Base-by-base conservation (phyloP, 345 rosid species). In the Lepidium aucheri region DNA sequence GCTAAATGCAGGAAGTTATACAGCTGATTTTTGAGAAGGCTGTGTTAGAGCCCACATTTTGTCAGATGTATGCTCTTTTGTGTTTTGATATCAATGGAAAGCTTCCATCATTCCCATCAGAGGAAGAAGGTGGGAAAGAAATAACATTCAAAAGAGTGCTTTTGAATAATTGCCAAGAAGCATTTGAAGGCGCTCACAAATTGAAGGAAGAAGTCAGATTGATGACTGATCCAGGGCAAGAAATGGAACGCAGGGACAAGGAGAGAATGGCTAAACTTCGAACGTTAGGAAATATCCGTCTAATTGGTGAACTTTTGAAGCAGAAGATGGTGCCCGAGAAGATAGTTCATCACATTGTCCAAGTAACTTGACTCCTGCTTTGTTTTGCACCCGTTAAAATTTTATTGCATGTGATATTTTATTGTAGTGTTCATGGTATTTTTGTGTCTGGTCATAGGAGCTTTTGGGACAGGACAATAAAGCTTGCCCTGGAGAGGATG, bases 241-340 rank as follows among this genome's bases (percentile, higher is more conserved):
- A 90, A 78, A 65, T 76, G 34, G 97, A 90, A 69, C 90, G 90
- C 6, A 84, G 77, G 76, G 99, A 94, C 69, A 94, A 83, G 67
- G 99, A 90, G 74, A 82, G 90, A 65, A 61, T 83, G 80, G 65
- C 77, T 53, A 94, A 90, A 80, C 83, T 86, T 26, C 89, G 99
- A 32, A 94, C 97, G 15, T 73, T 94, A 8, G 99, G 99, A 32
- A 94, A 94, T 42, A 90, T 88, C 30, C 96, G 90, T 56, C 74
- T 94, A 53, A 90, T 94, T 80, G 99, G 97, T 52, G 97, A 94
- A 78, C 92, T 94, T 76, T 75, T 90, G 77, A 90, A 94, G 83
- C 95, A 94, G 80, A 86, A 78, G 77, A 90, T 94, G 95, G 97
- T 94, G 12, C 83, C 99, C 14, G 97, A 90, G 80, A 90, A 44